Base-by-base conservation (phyloP, 208 protist species). In the Phytomonas francai region DNA sequence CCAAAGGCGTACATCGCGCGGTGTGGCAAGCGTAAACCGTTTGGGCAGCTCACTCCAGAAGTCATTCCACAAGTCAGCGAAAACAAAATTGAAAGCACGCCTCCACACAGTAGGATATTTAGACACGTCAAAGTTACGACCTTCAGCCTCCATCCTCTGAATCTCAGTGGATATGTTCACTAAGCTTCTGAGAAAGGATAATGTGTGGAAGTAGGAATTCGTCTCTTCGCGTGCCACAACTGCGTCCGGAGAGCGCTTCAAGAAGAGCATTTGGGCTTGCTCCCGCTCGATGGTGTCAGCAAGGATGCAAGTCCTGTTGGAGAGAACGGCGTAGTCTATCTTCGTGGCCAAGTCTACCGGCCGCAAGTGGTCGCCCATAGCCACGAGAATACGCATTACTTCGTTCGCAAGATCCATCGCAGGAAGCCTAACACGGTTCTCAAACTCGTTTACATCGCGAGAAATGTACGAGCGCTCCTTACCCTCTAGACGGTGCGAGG, bases 11-110 rank as follows among this genome's bases (percentile, higher is more conserved):
- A 93, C 73, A 69, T 93, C 84, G 65, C 77, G 75, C 0, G 84
- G 80, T 8, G 82, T 84, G 49, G 74, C 78, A 16, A 90, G 65
- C 39, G 78, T 77, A 4, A 90, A n/a, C 12, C 84, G 81, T 34
- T 81, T 79, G 11, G 84, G 84, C 28, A 93, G 73, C 62, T 89
- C 84, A 14, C 59, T 51, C 78, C 84, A 89, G 64, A 93, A 90
- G 67, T 76, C 73, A 45, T 73, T 57, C 82, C 81, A 90, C 31
- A 73, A 57, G 30, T 93, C 87, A 29, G 75, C 59, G 27, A 93
- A 74, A 64, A 88, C 80, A 58, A 93, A 93, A 30, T 90, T 73
- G 25, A 77, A 49, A 3, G 79, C 67, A 16, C 82, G 78, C 14
- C 59, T 78, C 31, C 34, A 73, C 7, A 76, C 30, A 2, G 71